A percentile compares a stretch with the other conserved stretches of the same genome.
Evolutionary conservation across 2,329 filamentous ascomycete species (phyloP).

Genomic region (Fusarium nelsonii): DNA sequence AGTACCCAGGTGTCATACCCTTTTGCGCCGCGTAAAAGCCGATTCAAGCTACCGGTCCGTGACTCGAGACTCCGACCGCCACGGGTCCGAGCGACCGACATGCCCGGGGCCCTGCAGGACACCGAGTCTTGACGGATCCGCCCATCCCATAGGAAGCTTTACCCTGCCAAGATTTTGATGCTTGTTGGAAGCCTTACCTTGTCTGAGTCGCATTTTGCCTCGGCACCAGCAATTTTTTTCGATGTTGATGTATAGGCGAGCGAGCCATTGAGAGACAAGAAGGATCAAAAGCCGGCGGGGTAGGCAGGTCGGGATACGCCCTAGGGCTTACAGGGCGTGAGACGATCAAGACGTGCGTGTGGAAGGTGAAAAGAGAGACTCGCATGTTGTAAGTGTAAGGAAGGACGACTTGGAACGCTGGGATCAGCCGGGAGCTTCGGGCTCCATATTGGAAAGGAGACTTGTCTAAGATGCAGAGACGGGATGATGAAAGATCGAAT

Average conservation of each 20-base stretch:
- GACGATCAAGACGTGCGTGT: slow-evolving; percentile 11
- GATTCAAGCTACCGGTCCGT: slow-evolving; percentile 17
- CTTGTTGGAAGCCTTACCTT: slow-evolving; percentile 6
- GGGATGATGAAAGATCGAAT: slow-evolving; percentile 43
- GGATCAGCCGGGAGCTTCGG: slow-evolving; percentile 23
- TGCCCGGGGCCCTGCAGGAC: slow-evolving; percentile 12
- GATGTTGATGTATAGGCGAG: slow-evolving; percentile 13
- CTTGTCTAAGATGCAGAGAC: slow-evolving; percentile 24
- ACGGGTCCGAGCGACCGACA: slow-evolving; percentile 13
- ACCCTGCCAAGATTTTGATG: not conserved
- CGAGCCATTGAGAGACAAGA: slow-evolving; percentile 15
- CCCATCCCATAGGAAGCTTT: not conserved
- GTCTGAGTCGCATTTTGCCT: slow-evolving; percentile 5
- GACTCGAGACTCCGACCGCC: slow-evolving; percentile 12
- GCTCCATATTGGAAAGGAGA: slow-evolving; percentile 11
- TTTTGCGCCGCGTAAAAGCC: not conserved
- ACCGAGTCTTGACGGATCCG: slow-evolving; percentile 10
- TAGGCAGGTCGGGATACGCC: slow-evolving; percentile 20
- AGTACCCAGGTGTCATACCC: not conserved
- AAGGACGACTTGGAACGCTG: not conserved
- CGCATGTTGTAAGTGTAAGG: slow-evolving; percentile 15
- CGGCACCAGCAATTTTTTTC: slow-evolving; percentile 10
- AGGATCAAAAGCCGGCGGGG: slow-evolving; percentile 25
- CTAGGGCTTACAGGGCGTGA: slow-evolving; percentile 48
- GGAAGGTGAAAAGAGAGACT: not conserved